Evolutionary conservation across 257 asterid species (phyloP).

Genomic region (Jasminum sambac): DNA sequence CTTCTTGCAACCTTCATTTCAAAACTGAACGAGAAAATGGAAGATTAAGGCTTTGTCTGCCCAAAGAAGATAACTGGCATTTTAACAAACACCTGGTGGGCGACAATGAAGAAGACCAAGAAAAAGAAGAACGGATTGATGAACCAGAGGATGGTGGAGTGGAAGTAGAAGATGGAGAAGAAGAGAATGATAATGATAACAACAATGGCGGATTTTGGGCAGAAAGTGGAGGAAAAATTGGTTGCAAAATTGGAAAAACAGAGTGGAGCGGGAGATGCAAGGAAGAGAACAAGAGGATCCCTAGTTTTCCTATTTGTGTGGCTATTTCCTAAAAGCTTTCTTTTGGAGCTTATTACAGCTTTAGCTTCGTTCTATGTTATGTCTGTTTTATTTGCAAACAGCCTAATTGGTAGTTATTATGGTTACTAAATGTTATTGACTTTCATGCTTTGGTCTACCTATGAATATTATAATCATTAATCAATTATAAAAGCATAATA

Average conservation of each 20-base stretch:
- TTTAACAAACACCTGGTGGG: background rate
- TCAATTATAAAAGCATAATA: too few relatives aligned
- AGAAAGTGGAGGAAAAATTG: constrained; percentile 34
- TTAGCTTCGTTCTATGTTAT: constrained; percentile 7
- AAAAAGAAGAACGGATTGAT: background rate
- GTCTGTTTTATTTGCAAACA: background rate
- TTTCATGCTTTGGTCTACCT: background rate
- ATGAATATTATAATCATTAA: background rate
- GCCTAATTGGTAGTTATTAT: constrained; percentile 38
- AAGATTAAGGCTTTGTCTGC: constrained; percentile 63
- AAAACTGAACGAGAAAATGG: constrained; percentile 63
- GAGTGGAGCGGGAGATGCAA: constrained; percentile 64
- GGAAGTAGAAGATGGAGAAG: background rate
- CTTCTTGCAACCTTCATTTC: constrained; percentile 34
- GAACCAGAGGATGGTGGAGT: constrained; percentile 5
- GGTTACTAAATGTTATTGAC: constrained; percentile 32
- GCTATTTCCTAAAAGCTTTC: constrained; percentile 52
- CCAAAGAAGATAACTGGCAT: background rate
- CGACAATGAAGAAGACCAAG: constrained; percentile 4
- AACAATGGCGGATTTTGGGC: constrained; percentile 11
- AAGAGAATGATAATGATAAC: background rate
- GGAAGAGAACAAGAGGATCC: constrained; percentile 42
- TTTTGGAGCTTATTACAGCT: constrained; percentile 15
- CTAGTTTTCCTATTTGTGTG: constrained; percentile 47
- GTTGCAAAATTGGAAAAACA: constrained; percentile 30